Conservation (phyloP, 1,284 basidiomycete genomes). For the Marasmius sp. region DNA sequence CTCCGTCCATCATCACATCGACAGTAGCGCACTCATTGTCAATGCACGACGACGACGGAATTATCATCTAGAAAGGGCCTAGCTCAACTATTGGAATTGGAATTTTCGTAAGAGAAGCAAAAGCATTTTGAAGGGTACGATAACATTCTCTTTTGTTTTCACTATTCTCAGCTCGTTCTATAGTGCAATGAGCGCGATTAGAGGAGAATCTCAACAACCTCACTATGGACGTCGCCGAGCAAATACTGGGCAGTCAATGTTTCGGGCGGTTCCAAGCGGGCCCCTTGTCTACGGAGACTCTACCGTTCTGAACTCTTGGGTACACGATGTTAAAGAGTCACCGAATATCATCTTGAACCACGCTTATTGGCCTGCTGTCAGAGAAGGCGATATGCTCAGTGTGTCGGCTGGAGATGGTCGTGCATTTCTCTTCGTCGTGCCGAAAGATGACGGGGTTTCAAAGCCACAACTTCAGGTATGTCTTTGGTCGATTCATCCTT, state of each 20-base stretch:
- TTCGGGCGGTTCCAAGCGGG: conserved; percentile 37
- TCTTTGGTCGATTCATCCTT: background rate
- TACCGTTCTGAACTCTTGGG: conserved; percentile 67
- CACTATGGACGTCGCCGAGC: conserved; percentile 64
- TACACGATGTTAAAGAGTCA: conserved; percentile 67
- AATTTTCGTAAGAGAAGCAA: no score
- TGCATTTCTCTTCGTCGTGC: conserved; percentile 65
- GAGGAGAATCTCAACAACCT: conserved; percentile 59
- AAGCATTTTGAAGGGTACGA: no score
- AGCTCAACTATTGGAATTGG: no score
- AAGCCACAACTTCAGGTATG: conserved; percentile 68
- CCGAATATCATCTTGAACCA: conserved; percentile 65
- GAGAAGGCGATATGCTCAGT: conserved; percentile 69
- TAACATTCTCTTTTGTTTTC: no score
- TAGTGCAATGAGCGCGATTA: conserved; percentile 52
- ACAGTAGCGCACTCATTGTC: no score
- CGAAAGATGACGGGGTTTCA: conserved; percentile 56
- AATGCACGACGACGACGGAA: no score
- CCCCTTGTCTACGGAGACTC: conserved; percentile 58
- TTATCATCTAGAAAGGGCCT: no score
- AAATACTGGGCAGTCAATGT: conserved; percentile 67
- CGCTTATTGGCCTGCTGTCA: conserved; percentile 70
- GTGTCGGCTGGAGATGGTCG: conserved; percentile 46
- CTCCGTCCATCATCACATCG: no score
- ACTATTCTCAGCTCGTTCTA: background rate